Evolutionary conservation across 495 filamentous ascomycete genomes (phyloP).

Genomic region (Bryoglossum gracile): DNA sequence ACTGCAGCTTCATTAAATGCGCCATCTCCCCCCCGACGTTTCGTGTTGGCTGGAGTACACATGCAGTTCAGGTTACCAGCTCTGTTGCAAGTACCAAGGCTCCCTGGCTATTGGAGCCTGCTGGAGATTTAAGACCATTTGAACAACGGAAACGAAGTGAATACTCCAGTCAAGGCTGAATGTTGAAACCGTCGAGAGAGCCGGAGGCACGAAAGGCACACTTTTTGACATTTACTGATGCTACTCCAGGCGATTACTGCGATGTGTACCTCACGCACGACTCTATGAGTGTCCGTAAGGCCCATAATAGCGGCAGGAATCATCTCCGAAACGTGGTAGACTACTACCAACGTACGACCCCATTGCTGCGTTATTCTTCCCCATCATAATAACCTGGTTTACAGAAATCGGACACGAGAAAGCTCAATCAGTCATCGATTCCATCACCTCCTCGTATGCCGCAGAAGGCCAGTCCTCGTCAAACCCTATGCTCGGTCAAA

Average conservation of each 20-base stretch:
- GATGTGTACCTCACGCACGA: constrained; percentile 99
- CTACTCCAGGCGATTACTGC: constrained; percentile 85
- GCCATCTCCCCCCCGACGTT: too few relatives aligned
- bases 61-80: too few relatives aligned
- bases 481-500: constrained; percentile 72
- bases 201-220: too few relatives aligned
- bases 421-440: constrained; percentile 95
- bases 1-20: constrained; percentile 1
- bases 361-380: constrained; percentile 2
- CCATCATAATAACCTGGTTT: not conserved
- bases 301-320: constrained; percentile 93
- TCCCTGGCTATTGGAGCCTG: too few relatives aligned
- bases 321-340: constrained; percentile 95
- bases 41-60: too few relatives aligned
- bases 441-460: constrained; percentile 89
- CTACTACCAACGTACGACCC: constrained; percentile 83
- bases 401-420: constrained; percentile 97
- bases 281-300: constrained; percentile 98
- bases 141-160: too few relatives aligned
- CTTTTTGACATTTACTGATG: too few relatives aligned
- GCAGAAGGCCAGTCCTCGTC: constrained; percentile 81
- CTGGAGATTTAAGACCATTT: too few relatives aligned
- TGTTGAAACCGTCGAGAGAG: too few relatives aligned
- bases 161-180: too few relatives aligned
- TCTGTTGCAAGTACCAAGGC: too few relatives aligned